A percentile compares a stretch with the other conserved stretches of the same genome.
These are phyloP conservation scores for Naganishia sp. DNA, from an alignment of 1,284 basidiomycete species.

Conservation along the genomic window DNA sequence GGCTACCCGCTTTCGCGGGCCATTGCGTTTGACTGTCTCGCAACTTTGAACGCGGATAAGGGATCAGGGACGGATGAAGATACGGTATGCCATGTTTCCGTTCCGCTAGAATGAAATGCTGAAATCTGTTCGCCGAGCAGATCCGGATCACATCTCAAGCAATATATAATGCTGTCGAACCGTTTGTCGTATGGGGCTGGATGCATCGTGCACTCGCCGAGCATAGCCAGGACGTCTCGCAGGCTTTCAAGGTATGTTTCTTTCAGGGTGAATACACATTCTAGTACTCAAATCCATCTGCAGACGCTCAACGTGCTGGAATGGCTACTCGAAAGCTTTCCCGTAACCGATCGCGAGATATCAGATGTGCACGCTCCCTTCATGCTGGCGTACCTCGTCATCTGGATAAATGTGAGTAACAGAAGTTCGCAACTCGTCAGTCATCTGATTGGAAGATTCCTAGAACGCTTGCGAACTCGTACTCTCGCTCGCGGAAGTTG, in stretches of 20 bases:
- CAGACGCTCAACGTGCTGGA: slow-evolving; percentile 6
- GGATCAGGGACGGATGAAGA: slow-evolving; percentile 30
- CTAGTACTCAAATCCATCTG: background rate
- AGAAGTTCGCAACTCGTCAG: no score
- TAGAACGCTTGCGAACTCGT: no score
- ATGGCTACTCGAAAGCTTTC: slow-evolving; percentile 56
- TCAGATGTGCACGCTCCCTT: slow-evolving; percentile 35
- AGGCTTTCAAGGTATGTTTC: slow-evolving; percentile 1
- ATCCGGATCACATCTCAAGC: slow-evolving; percentile 71
- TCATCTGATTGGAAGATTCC: no score
- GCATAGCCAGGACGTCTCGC: background rate
- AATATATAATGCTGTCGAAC: slow-evolving; percentile 90
- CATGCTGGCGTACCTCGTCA: slow-evolving; percentile 19
- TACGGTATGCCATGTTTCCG: slow-evolving; percentile 30
- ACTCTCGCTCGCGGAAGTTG: background rate
- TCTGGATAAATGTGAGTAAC: slow-evolving; percentile 11
- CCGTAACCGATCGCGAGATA: slow-evolving; percentile 58
- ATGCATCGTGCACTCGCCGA: slow-evolving; percentile 62
- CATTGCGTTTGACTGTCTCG: slow-evolving; percentile 70
- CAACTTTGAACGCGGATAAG: slow-evolving; percentile 28
- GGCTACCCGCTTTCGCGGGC: slow-evolving; percentile 76
- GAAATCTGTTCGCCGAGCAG: background rate
- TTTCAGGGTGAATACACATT: background rate
- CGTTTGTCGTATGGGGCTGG: slow-evolving; percentile 79
- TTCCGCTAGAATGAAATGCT: background rate